Base-by-base conservation (phyloP, 2,329 filamentous ascomycete genomes). In the Cordyceps farinosa region DNA sequence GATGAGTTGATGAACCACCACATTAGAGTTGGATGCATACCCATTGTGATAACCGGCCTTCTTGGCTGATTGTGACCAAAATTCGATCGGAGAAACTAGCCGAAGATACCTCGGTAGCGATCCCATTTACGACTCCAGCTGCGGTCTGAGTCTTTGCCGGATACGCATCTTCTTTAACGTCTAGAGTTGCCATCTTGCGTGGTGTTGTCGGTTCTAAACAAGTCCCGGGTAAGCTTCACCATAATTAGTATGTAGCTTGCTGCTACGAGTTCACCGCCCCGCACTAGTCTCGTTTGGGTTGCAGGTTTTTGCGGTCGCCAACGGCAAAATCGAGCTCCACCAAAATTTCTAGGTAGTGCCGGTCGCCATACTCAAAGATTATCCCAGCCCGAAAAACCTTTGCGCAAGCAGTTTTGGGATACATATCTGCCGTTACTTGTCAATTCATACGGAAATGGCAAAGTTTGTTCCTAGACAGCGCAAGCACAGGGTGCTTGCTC, bases 1-100 rank as follows among this genome's bases (percentile, higher is more conserved):
- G 15, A 70, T 66, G 10, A 54, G 52, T 5, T 27, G 9, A 45
- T 8, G 5, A 13, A 4, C 44, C 15, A 5, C 78, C 61, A 9
- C 17, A 22, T 27, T n/a, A 3, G 6, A 10, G 3, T 13, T 5
- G 8, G 3, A 13, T 32, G 7, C 79, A 61, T 80, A 97, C 92
- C 95, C 95, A 99, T 82, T 98, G 95, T 27, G 91, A 90, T 53
- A 98, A 78, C 64, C 89, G 85, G 7, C 93, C 94, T 65, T 89
- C 85, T 77, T 98, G 95, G 0, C 90, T 91, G 65, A 98, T 84
- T 1, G 92, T 97, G 66, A 99, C 80, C 69, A 99, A 78, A 70
- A 99, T 92, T 76, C 92, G 96, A 82, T 98, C 95, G 9, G 88
- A 83, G 76, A 98, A 98, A 69, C 82, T 86, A 61, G 92, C 80